phyloP scores from a whole-genome alignment of 768 basidiomycete genomes.

The Dioszegia aurantiaca region DNA sequence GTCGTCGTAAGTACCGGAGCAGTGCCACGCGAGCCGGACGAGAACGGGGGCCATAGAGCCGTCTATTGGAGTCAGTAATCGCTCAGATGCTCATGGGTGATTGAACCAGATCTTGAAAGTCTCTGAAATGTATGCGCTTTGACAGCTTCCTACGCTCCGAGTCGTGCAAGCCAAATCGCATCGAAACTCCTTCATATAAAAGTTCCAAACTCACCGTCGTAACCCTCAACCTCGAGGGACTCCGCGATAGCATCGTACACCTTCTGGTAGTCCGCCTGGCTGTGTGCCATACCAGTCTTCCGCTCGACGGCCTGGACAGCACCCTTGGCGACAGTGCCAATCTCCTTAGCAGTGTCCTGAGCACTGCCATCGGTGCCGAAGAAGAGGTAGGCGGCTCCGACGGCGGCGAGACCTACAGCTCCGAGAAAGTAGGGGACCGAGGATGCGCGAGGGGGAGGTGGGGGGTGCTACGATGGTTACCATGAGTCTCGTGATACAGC shows the following conservation, averaged over 20 bases:
- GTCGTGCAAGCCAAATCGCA: too few species aligned
- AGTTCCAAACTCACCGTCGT: slow-evolving; percentile 67
- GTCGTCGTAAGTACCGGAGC: slow-evolving; percentile 83
- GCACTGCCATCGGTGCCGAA: slow-evolving; percentile 57
- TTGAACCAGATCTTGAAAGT: too few species aligned
- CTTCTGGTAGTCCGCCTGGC: slow-evolving; percentile 87
- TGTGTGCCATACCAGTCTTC: slow-evolving; percentile 61
- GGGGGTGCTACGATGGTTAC: slow-evolving; percentile 35
- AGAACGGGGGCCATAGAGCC: slow-evolving; percentile 66
- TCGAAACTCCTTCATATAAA: too few species aligned
- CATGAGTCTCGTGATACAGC: too few species aligned
- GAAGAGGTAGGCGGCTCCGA: slow-evolving; percentile 67
- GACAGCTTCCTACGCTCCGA: too few species aligned
- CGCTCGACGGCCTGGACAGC: slow-evolving; percentile 64
- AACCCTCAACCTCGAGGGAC: slow-evolving; percentile 66
- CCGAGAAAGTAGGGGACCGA: slow-evolving; percentile 58
- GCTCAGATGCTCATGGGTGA: too few species aligned
- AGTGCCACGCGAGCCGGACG: slow-evolving; percentile 88
- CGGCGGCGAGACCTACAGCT: slow-evolving; percentile 62
- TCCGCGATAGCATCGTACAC: slow-evolving; percentile 89
- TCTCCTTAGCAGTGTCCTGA: slow-evolving; percentile 59
- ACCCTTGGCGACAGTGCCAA: slow-evolving; percentile 64
- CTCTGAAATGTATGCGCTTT: too few species aligned
- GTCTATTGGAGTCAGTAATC: slow-evolving; percentile 27
- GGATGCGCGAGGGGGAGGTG: slow-evolving; percentile 40